Evolutionary conservation across 345 rosid species (phyloP).

Genomic region (Psidium friedrichsthalianum): DNA sequence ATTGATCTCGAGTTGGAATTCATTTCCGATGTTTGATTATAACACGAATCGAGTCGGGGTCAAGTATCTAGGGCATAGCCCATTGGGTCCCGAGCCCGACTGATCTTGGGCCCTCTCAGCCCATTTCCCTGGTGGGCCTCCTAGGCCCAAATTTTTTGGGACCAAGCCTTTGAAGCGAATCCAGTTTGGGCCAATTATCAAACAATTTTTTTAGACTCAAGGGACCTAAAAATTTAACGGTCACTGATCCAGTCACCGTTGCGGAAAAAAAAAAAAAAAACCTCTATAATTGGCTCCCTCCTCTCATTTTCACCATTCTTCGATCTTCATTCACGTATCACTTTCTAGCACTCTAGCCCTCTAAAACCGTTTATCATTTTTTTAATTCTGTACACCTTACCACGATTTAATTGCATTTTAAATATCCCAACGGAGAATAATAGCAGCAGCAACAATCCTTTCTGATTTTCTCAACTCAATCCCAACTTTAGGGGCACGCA

Average conservation of each 20-base stretch:
- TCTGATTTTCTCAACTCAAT: not conserved
- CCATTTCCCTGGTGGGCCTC: not conserved
- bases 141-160: not conserved
- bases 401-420: not conserved
- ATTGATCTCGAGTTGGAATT: not conserved
- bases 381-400: no score
- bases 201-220: not conserved
- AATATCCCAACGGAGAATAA: not conserved
- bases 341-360: not conserved
- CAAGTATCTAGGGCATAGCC: not conserved
- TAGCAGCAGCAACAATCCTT: not conserved
- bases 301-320: not conserved
- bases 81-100: not conserved
- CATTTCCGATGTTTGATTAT: not conserved
- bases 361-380: no score
- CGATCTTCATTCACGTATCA: not conserved
- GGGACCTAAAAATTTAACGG: no score
- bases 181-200: not conserved
- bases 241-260: not conserved
- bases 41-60: accelerated
- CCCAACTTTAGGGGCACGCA: no score
- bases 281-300: not conserved
- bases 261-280: not conserved
- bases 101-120: not conserved
- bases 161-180: not conserved